Conservation (phyloP, 257 asterid species). For the Solanum medicagineum region DNA sequence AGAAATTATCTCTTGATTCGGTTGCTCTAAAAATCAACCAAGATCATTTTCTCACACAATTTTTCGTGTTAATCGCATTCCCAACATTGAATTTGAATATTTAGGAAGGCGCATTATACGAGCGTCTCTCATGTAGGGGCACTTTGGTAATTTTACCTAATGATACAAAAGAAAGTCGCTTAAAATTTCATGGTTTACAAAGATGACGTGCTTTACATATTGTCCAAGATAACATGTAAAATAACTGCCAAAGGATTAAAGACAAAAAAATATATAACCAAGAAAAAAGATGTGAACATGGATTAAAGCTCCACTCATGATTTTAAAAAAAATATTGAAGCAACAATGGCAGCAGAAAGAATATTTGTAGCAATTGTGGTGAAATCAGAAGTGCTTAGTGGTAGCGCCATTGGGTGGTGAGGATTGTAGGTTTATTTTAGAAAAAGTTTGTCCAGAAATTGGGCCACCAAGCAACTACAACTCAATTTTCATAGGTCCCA, state of each 20-base stretch:
- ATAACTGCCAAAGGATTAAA: neutral
- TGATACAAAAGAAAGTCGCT: neutral
- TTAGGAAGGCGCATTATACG: too few relatives aligned
- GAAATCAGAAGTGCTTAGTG: neutral
- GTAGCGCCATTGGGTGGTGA: slow-evolving; percentile 13
- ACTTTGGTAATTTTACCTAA: too few relatives aligned
- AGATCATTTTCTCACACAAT: too few relatives aligned
- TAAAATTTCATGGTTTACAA: neutral
- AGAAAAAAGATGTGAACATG: neutral
- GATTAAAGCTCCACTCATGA: neutral
- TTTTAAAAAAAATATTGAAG: slow-evolving; percentile 20
- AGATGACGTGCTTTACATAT: neutral
- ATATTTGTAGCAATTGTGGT: slow-evolving; percentile 9
- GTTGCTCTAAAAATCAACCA: too few relatives aligned
- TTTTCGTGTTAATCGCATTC: too few relatives aligned
- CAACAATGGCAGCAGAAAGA: slow-evolving; percentile 17
- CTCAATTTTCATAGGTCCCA: neutral
- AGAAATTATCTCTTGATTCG: too few relatives aligned
- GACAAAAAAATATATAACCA: neutral
- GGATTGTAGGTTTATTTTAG: slow-evolving; percentile 1
- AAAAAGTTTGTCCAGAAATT: slow-evolving; percentile 15
- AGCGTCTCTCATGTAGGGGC: too few relatives aligned
- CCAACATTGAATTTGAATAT: too few relatives aligned
- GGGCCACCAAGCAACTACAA: slow-evolving; percentile 37
- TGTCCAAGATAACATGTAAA: neutral